Percentiles rank a stretch among this genome's conserved stretches.
phyloP scores from a whole-genome alignment of 2,329 filamentous ascomycete species.

The Sporothrix euskadiensis region DNA sequence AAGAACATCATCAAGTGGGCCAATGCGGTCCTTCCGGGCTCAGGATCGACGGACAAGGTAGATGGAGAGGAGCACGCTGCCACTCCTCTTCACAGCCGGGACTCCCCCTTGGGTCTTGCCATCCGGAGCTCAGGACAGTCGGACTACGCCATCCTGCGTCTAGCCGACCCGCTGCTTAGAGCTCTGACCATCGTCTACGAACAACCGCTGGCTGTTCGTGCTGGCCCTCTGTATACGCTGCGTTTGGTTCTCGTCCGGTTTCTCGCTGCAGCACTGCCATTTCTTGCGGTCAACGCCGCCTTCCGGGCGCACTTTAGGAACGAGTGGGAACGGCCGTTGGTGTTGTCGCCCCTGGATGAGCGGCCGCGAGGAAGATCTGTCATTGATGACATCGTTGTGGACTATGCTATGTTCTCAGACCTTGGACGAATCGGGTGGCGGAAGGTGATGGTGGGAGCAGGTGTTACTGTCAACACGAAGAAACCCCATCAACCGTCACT shows the following conservation, averaged over 20 bases:
- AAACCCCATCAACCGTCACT: background rate
- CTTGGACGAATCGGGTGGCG: background rate
- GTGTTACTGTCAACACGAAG: background rate
- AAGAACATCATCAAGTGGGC: conserved; percentile 46
- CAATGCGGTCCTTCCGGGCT: background rate
- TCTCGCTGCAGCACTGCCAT: conserved; percentile 34
- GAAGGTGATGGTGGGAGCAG: background rate
- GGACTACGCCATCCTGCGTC: conserved; percentile 30
- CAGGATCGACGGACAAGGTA: background rate
- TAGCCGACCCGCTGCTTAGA: conserved; percentile 34
- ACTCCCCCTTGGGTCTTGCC: background rate
- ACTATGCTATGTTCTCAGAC: conserved; percentile 16
- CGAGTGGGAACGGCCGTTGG: conserved; percentile 29
- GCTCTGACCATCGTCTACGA: conserved; percentile 35
- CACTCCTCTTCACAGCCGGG: background rate
- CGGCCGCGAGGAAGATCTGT: background rate
- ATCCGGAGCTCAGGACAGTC: background rate
- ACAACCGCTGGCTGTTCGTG: conserved; percentile 31
- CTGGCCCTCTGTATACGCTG: conserved; percentile 30
- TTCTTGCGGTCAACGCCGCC: conserved; percentile 32
- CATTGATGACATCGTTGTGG: conserved; percentile 4
- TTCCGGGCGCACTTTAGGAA: conserved; percentile 32
- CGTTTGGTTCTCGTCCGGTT: conserved; percentile 36
- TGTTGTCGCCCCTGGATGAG: background rate
- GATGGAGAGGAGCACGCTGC: background rate